Evolutionary conservation across 2,329 filamentous ascomycete genomes (phyloP), one percentile per base, ranked within the genome.

Genomic region (Trichoderma asperellum): DNA sequence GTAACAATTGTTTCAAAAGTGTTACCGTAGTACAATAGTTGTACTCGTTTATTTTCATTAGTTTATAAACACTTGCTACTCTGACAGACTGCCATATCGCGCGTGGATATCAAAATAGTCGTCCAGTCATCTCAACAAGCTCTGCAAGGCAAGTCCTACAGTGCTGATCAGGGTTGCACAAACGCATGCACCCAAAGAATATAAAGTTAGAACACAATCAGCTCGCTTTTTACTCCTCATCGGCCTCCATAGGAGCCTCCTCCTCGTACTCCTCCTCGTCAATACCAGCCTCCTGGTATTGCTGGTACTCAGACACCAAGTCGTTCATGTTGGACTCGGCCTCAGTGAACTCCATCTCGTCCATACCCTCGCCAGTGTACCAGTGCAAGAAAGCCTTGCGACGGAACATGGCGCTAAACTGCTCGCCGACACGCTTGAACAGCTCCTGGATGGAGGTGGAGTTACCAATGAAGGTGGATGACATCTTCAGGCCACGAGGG

Each of bases 301-400:
- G 96, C 90, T 98, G 96, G 88, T 99, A 99, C 85, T 99, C 96
- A 72, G 94, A 97, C 79, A 99, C 95, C 81, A 99, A 87, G 84
- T 99, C 96, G 88, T 99, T 98, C 96, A 99, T 98, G 89, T 99
- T 99, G 86, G 93, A 97, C 91, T 99, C 96, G 77, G 96, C 96
- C 89, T 99, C 96, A 81, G 96, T 99, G 88, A 99, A 99, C 88
- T 99, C 96, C 96, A 99, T 98, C 91, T 99, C 96, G 86, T 99
- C 96, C 96, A 99, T 99, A 87, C 96, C 96, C 89, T 99, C 96
- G 81, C 94, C 94, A 90, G 96, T 99, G 87, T 99, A 99, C 96
- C 96, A 99, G 88, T 98, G 96, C 90, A 99, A 93, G 94, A 99
- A 99, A 91, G 96, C 96, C 92, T 98, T 99, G 86, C 96, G 94